Conservation (phyloP, 192 early-diverging fungal genomes). For the Piromyces finnis region DNA sequence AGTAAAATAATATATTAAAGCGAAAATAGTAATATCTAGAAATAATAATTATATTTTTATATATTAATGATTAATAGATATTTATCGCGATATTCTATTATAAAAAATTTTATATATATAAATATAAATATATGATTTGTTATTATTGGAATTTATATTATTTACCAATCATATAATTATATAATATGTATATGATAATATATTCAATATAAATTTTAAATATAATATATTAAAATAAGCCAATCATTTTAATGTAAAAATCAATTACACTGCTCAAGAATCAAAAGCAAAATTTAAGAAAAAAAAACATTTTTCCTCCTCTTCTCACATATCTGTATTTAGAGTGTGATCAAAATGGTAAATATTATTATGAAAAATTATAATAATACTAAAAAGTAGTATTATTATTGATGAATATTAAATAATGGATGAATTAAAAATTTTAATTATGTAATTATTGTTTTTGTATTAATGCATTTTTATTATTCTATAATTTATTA, state of each 20-base stretch:
- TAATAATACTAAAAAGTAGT: no score
- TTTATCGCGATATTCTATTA: neutral
- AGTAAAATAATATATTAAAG: no score
- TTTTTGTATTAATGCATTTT: neutral
- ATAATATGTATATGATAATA: neutral
- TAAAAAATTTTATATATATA: neutral
- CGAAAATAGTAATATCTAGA: no score
- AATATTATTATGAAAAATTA: no score
- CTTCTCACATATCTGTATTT: neutral
- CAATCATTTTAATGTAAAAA: neutral
- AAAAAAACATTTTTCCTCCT: neutral
- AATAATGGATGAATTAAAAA: no score
- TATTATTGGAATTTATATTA: neutral
- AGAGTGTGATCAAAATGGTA: neutral
- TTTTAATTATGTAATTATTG: no score
- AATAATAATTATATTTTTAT: neutral
- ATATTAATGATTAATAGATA: neutral
- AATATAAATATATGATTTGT: no score
- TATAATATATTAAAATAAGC: neutral
- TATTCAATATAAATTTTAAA: neutral
- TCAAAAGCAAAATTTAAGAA: neutral
- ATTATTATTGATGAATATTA: neutral
- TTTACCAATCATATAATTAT: neutral
- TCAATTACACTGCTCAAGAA: neutral
- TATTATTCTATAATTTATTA: no score